A percentile compares a stretch with the other conserved stretches of the same genome.
Conservation (phyloP, 805 yeast genomes). For the Ogataea allantospora region DNA sequence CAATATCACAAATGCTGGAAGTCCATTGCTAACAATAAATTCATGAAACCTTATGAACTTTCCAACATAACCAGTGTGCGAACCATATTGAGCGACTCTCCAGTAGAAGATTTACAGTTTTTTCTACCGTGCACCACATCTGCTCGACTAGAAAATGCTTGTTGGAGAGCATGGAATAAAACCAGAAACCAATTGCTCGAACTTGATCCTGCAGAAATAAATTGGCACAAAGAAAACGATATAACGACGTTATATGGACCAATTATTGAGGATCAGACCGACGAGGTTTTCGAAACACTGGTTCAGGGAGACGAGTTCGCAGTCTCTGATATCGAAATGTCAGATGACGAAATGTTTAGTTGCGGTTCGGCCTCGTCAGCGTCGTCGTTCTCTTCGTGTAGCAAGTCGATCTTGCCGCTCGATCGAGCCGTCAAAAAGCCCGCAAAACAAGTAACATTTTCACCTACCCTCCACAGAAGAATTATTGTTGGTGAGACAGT, state of each 20-base stretch:
- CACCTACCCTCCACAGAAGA: slow-evolving; percentile 41
- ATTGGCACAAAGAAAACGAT: slow-evolving; percentile 56
- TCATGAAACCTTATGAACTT: slow-evolving; percentile 35
- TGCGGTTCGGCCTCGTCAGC: slow-evolving; percentile 11
- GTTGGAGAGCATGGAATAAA: slow-evolving; percentile 97
- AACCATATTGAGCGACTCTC: slow-evolving; percentile 21
- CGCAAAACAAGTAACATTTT: slow-evolving; percentile 39
- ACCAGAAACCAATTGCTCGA: slow-evolving; percentile 55
- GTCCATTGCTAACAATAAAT: slow-evolving; percentile 35
- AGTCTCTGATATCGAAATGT: neutral
- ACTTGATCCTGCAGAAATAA: slow-evolving; percentile 43
- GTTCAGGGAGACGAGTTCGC: too few relatives aligned
- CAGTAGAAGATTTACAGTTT: slow-evolving; percentile 34
- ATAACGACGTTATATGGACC: slow-evolving; percentile 58
- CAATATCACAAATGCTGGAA: slow-evolving; percentile 44
- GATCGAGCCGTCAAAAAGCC: neutral
- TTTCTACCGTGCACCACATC: slow-evolving; percentile 36
- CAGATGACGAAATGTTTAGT: slow-evolving; percentile 15
- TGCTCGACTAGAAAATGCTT: slow-evolving; percentile 68
- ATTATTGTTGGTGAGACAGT: slow-evolving; percentile 44
- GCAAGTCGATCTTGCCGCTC: neutral
- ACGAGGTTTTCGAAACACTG: neutral
- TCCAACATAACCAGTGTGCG: slow-evolving; percentile 29
- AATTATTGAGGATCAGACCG: slow-evolving; percentile 21
- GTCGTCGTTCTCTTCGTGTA: slow-evolving; percentile 8